Evolutionary conservation across 1,284 basidiomycete species (phyloP).

Genomic region (Rhodotorula sp.): DNA sequence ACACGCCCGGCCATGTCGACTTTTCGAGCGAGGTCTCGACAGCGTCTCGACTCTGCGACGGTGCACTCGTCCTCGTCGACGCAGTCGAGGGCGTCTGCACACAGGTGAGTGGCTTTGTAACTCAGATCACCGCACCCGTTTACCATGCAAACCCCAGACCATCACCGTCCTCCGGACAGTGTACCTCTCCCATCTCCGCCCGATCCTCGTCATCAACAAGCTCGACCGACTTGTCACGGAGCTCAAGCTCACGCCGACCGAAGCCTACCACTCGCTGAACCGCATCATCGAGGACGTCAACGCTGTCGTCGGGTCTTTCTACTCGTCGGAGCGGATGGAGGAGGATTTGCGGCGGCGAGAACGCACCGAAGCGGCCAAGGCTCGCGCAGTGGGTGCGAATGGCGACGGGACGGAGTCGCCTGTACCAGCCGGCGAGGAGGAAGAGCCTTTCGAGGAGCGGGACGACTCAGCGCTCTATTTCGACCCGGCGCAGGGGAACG

Average conservation of each 20-base stretch:
- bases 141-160: conserved; percentile 59
- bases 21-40: conserved; percentile 97
- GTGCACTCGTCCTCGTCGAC: conserved; percentile 94
- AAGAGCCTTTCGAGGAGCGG: conserved; percentile 71
- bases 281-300: conserved; percentile 97
- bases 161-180: conserved; percentile 93
- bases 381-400: conserved; percentile 61
- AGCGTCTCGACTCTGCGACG: conserved; percentile 89
- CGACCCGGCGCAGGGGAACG: conserved; percentile 91
- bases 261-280: conserved; percentile 90
- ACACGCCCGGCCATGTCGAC: conserved; percentile 98
- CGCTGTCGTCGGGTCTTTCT: conserved; percentile 95
- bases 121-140: not conserved
- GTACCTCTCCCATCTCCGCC: conserved; percentile 83
- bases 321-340: conserved; percentile 94
- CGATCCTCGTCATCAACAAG: conserved; percentile 96
- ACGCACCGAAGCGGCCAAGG: conserved; percentile 72
- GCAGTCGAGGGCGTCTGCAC: conserved; percentile 98
- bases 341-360: conserved; percentile 93
- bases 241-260: conserved; percentile 82
- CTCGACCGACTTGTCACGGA: conserved; percentile 93
- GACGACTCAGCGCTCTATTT: conserved; percentile 99
- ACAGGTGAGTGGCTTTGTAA: conserved; percentile 61
- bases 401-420: conserved; percentile 49
- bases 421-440: conserved; percentile 50